Evolutionary conservation across 2,329 filamentous ascomycete genomes (phyloP), one percentile per base, ranked within the genome.

Genomic region (Ceratocystis harringtonii): DNA sequence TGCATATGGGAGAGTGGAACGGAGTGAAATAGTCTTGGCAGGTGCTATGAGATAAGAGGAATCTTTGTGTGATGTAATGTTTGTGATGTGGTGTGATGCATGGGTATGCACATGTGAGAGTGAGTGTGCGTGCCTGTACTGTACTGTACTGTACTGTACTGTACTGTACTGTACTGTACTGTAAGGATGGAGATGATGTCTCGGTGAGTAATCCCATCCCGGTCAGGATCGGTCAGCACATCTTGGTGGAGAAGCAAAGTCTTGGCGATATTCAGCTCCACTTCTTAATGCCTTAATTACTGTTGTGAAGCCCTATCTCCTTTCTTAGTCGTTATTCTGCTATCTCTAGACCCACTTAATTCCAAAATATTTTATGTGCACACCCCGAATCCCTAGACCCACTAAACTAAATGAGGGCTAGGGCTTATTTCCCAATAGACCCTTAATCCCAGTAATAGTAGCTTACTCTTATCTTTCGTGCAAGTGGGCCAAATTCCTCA

Each of bases 401-500:
- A 58, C 55, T 58, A 36, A 58, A n/a, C 55, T n/a, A 58, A 58
- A 58, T 58, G 12, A 52, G 28, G 55, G 12, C 60, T 62, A 62
- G 43, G 36, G 57, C 32, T 41, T 19, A 44, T 41, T 45, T 5
- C 44, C 2, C 22, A 8, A 15, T 19, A 8, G 3, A 36, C 32
- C 28, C 25, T 30, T 58, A 17, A 19, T 36, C 55, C 55, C n/a
- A 36, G 55, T n/a, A 58, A 58, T 58, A 58, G 7, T n/a, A 58
- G 55, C 55, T 58, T 58, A 28, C 55, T 58, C 55, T 58, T 58
- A 58, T 58, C 55, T 58, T 41, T 36, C 36, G 55, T 36, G 17
- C 3, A 8, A 36, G 28, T 58, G 55, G 55, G 6, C 15, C 55
- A 1, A 30, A 19, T n/a, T n/a, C 17, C 28, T n/a, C 50, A 12